Evolutionary conservation across 2,329 filamentous ascomycete genomes (phyloP).

Genomic region (Fusarium pilosicola): DNA sequence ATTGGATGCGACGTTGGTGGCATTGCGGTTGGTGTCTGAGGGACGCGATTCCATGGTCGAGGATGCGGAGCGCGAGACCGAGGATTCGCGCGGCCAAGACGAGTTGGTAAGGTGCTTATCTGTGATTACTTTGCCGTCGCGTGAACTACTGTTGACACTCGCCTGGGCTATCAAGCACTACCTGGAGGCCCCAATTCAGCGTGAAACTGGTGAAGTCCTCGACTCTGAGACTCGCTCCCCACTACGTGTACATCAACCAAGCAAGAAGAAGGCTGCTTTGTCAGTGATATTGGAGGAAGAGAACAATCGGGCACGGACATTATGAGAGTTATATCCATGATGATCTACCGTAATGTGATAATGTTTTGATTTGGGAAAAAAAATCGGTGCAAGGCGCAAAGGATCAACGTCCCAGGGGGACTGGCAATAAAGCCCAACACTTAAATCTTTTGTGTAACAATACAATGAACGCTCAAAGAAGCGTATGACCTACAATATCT

Average conservation of each 20-base stretch:
- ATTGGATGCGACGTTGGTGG: slow-evolving; percentile 77
- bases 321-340: slow-evolving; percentile 32
- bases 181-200: slow-evolving; percentile 51
- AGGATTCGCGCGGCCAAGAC: slow-evolving; percentile 52
- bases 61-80: slow-evolving; percentile 47
- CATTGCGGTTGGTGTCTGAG: slow-evolving; percentile 77
- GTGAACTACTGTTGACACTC: slow-evolving; percentile 59
- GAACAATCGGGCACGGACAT: slow-evolving; percentile 26
- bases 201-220: slow-evolving; percentile 34
- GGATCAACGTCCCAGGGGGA: slow-evolving; percentile 35
- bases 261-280: slow-evolving; percentile 37
- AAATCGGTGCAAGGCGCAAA: slow-evolving; percentile 29
- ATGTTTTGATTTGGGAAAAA: slow-evolving; percentile 18
- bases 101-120: slow-evolving; percentile 51
- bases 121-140: slow-evolving; percentile 55
- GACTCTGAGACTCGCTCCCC: slow-evolving; percentile 40
- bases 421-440: slow-evolving; percentile 21
- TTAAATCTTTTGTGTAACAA: slow-evolving; percentile 39
- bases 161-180: slow-evolving; percentile 54
- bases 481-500: slow-evolving; percentile 9
- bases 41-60: slow-evolving; percentile 59
- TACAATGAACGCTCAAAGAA: slow-evolving; percentile 37
- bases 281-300: slow-evolving; percentile 36
- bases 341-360: slow-evolving; percentile 35
- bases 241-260: slow-evolving; percentile 32